These are phyloP conservation scores for Ilyonectria destructans DNA, from an alignment of 2,329 filamentous ascomycete species.

Conservation along the genomic window DNA sequence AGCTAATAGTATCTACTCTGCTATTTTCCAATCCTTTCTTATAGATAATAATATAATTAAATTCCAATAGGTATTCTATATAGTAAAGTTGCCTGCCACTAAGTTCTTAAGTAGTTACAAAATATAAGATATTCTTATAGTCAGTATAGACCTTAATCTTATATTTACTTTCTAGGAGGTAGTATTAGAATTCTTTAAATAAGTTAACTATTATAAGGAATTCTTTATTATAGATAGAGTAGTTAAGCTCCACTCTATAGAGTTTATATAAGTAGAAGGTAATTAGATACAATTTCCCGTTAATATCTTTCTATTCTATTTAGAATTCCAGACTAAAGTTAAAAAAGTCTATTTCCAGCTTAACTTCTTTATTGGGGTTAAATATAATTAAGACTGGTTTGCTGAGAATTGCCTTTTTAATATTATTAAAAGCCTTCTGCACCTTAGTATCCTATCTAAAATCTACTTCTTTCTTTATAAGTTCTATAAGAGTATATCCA, in stretches of 20 bases:
- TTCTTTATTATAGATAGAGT: constrained; percentile 46
- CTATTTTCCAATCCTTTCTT: too few relatives aligned
- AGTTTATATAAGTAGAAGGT: constrained; percentile 42
- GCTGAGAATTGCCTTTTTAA: constrained; percentile 22
- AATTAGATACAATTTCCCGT: constrained; percentile 32
- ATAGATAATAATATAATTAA: too few relatives aligned
- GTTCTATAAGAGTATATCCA: constrained; percentile 10
- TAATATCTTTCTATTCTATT: constrained; percentile 31
- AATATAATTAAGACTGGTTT: constrained; percentile 26
- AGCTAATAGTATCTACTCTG: too few relatives aligned
- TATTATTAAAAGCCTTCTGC: constrained; percentile 20
- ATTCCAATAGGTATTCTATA: constrained; percentile 38
- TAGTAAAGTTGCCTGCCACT: constrained; percentile 36
- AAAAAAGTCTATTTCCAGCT: constrained; percentile 36
- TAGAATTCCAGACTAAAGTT: constrained; percentile 28
- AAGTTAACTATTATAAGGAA: constrained; percentile 44
- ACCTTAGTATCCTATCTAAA: constrained; percentile 14
- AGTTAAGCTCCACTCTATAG: constrained; percentile 43
- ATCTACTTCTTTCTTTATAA: constrained; percentile 24
- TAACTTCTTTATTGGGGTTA: constrained; percentile 22
- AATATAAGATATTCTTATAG: constrained; percentile 45
- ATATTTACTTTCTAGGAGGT: constrained; percentile 35
- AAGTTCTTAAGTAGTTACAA: constrained; percentile 37
- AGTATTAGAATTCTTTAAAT: constrained; percentile 47
- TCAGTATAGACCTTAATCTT: constrained; percentile 41